Evolutionary conservation across 1,139 yeast species (phyloP).

Genomic region (Kodamaea sp.): DNA sequence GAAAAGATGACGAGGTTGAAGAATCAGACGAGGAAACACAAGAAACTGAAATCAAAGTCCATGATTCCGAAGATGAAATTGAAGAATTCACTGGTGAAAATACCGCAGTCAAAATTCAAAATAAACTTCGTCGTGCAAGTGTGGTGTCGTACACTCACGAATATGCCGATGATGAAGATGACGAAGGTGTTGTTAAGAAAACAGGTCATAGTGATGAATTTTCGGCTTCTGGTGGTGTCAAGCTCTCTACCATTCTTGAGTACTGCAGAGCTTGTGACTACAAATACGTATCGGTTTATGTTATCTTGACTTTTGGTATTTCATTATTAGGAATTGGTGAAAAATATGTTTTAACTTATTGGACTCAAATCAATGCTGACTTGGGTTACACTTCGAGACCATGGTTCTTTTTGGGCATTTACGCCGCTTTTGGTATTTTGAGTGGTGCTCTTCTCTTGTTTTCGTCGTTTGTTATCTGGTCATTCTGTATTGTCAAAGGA

Average conservation of each 20-base stretch:
- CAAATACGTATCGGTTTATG: conserved; percentile 23
- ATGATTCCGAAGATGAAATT: conserved; percentile 10
- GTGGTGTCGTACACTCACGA: conserved; percentile 24
- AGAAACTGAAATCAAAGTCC: background rate
- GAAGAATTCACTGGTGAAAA: conserved; percentile 14
- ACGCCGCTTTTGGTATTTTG: conserved; percentile 22
- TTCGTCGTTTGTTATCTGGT: conserved; percentile 28
- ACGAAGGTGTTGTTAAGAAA: conserved; percentile 18
- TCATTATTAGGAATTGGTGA: conserved; percentile 22
- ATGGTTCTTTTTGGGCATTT: conserved; percentile 20
- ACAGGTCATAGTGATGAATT: conserved; percentile 25
- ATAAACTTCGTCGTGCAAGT: conserved; percentile 19
- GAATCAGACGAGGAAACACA: conserved; percentile 3
- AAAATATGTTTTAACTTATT: conserved; percentile 25
- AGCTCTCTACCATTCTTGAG: conserved; percentile 23
- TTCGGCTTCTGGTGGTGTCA: conserved; percentile 26
- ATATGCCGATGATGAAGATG: conserved; percentile 23
- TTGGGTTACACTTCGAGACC: conserved; percentile 22
- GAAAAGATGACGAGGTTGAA: conserved; percentile 22
- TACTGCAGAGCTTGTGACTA: conserved; percentile 30
- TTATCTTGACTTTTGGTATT: conserved; percentile 18
- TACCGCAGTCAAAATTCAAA: conserved; percentile 4
- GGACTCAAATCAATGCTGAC: conserved; percentile 27
- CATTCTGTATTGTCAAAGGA: conserved; percentile 27
- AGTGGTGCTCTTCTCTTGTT: conserved; percentile 26